A percentile compares a stretch with the other conserved stretches of the same genome.
Conservation (phyloP, 441 rosid species). For the Populus trichocarpa region DNA sequence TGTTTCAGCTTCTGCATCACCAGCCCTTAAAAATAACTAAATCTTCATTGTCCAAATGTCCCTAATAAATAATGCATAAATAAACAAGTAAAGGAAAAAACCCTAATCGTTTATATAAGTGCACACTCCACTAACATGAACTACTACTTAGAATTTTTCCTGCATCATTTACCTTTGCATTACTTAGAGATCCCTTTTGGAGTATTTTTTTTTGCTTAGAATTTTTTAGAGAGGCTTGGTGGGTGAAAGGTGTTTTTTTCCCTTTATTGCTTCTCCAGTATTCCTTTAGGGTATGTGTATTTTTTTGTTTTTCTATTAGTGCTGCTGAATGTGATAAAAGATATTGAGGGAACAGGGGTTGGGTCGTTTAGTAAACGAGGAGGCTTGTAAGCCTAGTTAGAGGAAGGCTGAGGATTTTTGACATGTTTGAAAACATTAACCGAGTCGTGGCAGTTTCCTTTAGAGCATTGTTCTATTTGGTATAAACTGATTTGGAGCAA, state of each 20-base stretch:
- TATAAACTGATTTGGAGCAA: not conserved
- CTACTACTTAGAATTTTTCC: not conserved
- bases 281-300: too few species aligned
- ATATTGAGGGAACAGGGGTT: not conserved
- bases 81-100: not conserved
- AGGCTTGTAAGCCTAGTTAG: not conserved
- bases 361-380: not conserved
- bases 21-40: not conserved
- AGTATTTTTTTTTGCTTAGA: too few species aligned
- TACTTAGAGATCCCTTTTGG: not conserved
- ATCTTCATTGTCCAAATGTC: not conserved
- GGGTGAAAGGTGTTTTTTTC: not conserved
- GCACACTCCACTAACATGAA: too few species aligned
- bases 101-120: not conserved
- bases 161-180: not conserved
- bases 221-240: not conserved
- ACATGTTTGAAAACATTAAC: not conserved
- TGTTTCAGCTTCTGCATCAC: not conserved
- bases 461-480: not conserved
- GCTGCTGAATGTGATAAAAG: not conserved
- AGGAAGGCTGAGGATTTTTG: not conserved
- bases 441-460: not conserved
- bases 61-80: not conserved
- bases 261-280: too few species aligned
- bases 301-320: not conserved